phyloP scores from a whole-genome alignment of 1,284 basidiomycete genomes.

The Cryptococcus floricola region DNA sequence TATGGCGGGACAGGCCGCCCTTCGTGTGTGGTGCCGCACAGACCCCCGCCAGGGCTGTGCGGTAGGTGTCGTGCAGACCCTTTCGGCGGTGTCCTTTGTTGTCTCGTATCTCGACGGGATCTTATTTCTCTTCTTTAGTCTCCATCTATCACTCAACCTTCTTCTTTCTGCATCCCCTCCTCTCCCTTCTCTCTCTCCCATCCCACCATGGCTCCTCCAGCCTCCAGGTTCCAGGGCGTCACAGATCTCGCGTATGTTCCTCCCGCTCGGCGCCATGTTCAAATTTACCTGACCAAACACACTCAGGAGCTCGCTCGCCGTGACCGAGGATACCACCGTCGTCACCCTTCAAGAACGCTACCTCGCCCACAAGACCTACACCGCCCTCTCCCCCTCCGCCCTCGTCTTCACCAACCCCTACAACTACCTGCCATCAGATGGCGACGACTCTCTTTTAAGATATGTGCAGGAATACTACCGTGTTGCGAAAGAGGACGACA shows the following conservation, averaged over 20 bases:
- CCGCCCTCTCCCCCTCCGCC: conserved; percentile 63
- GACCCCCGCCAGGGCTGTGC: too few relatives aligned
- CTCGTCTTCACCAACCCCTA: conserved; percentile 84
- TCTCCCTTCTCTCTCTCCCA: too few relatives aligned
- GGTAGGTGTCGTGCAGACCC: too few relatives aligned
- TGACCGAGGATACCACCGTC: conserved; percentile 47
- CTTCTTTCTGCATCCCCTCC: too few relatives aligned
- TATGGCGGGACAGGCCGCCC: too few relatives aligned
- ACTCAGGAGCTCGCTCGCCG: conserved; percentile 32
- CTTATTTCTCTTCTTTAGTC: too few relatives aligned
- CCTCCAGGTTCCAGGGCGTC: conserved; percentile 35
- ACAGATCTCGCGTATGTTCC: conserved; percentile 33
- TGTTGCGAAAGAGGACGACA: conserved; percentile 53
- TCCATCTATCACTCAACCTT: too few relatives aligned
- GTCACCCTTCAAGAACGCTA: conserved; percentile 81
- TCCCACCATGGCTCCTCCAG: not conserved
- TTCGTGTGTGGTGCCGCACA: too few relatives aligned
- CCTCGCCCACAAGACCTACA: conserved; percentile 77
- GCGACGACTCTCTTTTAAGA: conserved; percentile 74
- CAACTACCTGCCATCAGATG: conserved; percentile 74
- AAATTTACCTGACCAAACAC: not conserved
- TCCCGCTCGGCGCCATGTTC: not conserved
- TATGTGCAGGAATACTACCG: conserved; percentile 70
- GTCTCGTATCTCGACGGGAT: too few relatives aligned
- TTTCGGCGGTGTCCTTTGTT: too few relatives aligned